Evolutionary conservation across 225 moss, liverwort and hornwort species (phyloP).

Genomic region (Bryum argenteum): DNA sequence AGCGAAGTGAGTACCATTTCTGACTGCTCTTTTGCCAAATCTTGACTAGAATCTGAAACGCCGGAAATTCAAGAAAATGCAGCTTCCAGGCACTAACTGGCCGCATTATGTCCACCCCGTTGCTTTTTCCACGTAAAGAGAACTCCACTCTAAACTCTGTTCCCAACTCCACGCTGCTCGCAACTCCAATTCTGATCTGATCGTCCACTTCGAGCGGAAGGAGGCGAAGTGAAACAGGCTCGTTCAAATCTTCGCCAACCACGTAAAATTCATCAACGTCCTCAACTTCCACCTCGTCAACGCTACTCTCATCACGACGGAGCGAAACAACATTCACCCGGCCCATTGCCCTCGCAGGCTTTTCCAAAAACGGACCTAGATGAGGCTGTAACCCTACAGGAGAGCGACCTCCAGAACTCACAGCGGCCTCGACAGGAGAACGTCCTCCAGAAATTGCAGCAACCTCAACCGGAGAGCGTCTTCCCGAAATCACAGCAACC

Average conservation of each 20-base stretch:
- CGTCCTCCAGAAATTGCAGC: too few species aligned
- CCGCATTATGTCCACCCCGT: conserved; percentile 21
- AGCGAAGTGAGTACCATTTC: conserved; percentile 40
- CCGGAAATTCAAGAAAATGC: conserved; percentile 16
- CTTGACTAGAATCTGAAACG: conserved; percentile 38
- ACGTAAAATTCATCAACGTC: conserved; percentile 43
- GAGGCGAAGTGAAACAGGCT: conserved; percentile 35
- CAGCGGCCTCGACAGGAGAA: not conserved
- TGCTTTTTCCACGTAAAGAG: conserved; percentile 35
- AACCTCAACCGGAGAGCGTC: not conserved
- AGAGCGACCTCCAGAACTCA: not conserved
- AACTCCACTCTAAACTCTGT: conserved; percentile 4
- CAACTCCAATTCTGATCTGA: conserved; percentile 9
- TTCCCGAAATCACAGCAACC: too few species aligned
- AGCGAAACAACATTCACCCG: conserved; percentile 22
- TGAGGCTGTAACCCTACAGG: conserved; percentile 5
- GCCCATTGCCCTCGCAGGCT: conserved; percentile 32
- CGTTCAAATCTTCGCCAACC: conserved; percentile 23
- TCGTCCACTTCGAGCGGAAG: conserved; percentile 43
- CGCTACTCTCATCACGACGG: conserved; percentile 8
- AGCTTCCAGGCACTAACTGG: conserved; percentile 44
- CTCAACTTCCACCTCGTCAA: conserved; percentile 35
- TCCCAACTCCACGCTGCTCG: not conserved
- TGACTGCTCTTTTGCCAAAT: not conserved
- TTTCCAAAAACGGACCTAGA: not conserved